Evolutionary conservation across 2,329 filamentous ascomycete genomes (phyloP), one percentile per base, ranked within the genome.

Genomic region (Fusarium sarcochroum): DNA sequence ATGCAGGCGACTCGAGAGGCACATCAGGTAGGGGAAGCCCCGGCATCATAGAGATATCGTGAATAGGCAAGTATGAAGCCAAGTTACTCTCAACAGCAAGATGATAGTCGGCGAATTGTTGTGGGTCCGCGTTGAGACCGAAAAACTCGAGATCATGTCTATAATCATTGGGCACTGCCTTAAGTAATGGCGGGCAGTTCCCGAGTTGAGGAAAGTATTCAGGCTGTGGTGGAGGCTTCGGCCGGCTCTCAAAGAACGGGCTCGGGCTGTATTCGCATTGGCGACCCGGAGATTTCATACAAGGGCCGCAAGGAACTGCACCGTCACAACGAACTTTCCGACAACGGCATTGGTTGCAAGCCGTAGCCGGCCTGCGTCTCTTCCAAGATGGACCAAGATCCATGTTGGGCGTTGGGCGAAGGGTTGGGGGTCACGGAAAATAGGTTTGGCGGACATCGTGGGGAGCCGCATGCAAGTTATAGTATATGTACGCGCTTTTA

Each of bases 321-420:
- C 47, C 47, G 7, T 50, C 47, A n/a, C 47, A 50, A 11, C 47
- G 47, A 38, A 50, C 35, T 50, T 50, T 50, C 34, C 47, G 47
- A 14, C 34, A 9, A n/a, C 47, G 34, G 17, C 47, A 50, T 27
- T 50, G 47, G 17, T 50, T 50, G 15, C 47, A 50, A 13, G 47
- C 47, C 17, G 47, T 50, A 38, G 47, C 47, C 21, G 47, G 47
- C 35, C 47, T 50, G 10, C 47, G 34, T 27, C 47, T 50, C 15
- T 38, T 50, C 47, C 47, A 50, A 20, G 47, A 34, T 35, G 47
- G 47, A 25, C 47, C 47, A 21, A 50, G 47, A 15, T 50, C n/a
- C n/a, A n/a, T n/a, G n/a, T n/a, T n/a, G n/a, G n/a, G n/a, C n/a
- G n/a, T n/a, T n/a, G n/a, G n/a, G n/a, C n/a, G n/a, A n/a, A n/a